These are phyloP conservation scores for Solanum chmielewskii DNA, from an alignment of 257 asterid species.

Conservation along the genomic window DNA sequence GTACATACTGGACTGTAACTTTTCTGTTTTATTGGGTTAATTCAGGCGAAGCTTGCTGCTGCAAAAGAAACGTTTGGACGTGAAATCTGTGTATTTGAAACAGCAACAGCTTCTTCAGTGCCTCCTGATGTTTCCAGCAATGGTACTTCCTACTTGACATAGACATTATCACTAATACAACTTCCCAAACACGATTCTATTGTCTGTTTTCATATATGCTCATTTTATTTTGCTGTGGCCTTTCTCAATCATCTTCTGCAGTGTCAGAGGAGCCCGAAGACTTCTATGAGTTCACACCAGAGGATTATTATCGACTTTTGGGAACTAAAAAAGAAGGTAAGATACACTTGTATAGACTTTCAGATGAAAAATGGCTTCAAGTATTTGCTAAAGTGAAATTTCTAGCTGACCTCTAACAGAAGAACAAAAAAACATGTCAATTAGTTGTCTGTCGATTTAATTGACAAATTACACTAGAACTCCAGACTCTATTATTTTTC, in stretches of 20 bases:
- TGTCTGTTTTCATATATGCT: background rate
- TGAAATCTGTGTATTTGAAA: conserved; percentile 71
- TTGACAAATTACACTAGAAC: background rate
- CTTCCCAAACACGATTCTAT: background rate
- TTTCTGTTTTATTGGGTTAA: background rate
- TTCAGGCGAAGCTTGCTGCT: conserved; percentile 68
- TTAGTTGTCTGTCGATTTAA: background rate
- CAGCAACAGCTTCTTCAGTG: conserved; percentile 40
- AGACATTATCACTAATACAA: background rate
- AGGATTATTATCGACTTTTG: conserved; percentile 70
- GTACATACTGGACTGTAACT: background rate
- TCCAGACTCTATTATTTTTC: background rate
- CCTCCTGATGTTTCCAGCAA: conserved; percentile 31
- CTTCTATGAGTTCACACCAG: conserved; percentile 86
- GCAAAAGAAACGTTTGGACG: conserved; percentile 80
- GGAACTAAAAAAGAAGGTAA: conserved; percentile 83
- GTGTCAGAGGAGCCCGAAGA: conserved; percentile 67
- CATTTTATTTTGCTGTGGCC: background rate
- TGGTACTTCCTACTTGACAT: conserved; percentile 22
- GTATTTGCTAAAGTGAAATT: background rate
- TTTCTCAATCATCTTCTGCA: background rate
- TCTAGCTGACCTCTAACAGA: background rate
- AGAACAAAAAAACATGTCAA: background rate
- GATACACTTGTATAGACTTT: background rate
- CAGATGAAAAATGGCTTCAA: background rate